Evolutionary conservation across 768 basidiomycete species (phyloP).

Genomic region (Pleurotus eryngii): DNA sequence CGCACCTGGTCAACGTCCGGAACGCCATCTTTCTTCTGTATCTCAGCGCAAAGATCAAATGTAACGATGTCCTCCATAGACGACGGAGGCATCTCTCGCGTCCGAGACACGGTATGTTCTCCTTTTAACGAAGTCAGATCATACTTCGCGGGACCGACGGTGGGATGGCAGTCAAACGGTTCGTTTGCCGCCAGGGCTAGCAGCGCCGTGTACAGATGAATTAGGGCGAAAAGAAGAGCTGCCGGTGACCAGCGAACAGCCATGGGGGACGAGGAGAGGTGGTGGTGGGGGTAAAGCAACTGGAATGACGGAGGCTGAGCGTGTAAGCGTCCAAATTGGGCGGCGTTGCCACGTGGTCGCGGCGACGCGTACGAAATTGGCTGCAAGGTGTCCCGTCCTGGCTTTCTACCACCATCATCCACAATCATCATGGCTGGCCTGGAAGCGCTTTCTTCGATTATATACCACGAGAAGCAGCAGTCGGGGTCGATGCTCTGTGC

Average conservation of each 20-base stretch:
- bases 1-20: slow-evolving; percentile 67
- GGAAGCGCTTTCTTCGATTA: slow-evolving; percentile 47
- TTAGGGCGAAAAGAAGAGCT: slow-evolving; percentile 11
- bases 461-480: slow-evolving; percentile 82
- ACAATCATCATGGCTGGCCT: slow-evolving; percentile 52
- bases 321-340: neutral
- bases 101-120: slow-evolving; percentile 46
- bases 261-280: neutral
- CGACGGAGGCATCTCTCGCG: slow-evolving; percentile 63
- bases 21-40: slow-evolving; percentile 43
- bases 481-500: slow-evolving; percentile 81
- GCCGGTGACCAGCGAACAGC: slow-evolving; percentile 6
- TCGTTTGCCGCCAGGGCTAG: slow-evolving; percentile 29
- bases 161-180: slow-evolving; percentile 53
- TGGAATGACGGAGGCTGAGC: neutral
- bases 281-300: neutral
- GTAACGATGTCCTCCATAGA: slow-evolving; percentile 52
- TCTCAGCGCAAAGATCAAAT: slow-evolving; percentile 67
- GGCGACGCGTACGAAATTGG: slow-evolving; percentile 1
- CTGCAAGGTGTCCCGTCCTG: neutral
- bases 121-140: slow-evolving; percentile 59
- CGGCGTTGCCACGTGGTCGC: slow-evolving; percentile 1
- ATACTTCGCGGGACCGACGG: slow-evolving; percentile 42
- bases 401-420: slow-evolving; percentile 2
- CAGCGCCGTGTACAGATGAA: slow-evolving; percentile 9